phyloP scores from a whole-genome alignment of 441 rosid species.

The Manihot esculenta region DNA sequence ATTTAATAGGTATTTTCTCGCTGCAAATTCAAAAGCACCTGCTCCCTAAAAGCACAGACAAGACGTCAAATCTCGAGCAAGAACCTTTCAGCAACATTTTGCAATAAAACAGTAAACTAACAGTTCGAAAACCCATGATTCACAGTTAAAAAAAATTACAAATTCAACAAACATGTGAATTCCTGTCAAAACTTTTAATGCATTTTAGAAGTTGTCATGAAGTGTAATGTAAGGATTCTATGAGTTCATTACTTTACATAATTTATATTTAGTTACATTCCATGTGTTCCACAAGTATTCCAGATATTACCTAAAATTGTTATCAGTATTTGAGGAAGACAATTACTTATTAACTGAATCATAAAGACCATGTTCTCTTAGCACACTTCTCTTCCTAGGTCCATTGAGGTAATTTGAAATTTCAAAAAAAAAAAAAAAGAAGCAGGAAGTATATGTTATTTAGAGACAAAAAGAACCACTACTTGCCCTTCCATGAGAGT shows the following conservation, averaged over 20 bases:
- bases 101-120: neutral
- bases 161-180: neutral
- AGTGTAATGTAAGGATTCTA: neutral
- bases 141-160: neutral
- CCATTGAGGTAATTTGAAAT: neutral
- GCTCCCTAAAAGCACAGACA: constrained; percentile 64
- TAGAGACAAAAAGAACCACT: neutral
- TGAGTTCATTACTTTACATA: neutral
- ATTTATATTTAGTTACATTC: neutral
- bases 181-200: neutral
- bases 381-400: neutral
- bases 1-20: constrained; percentile 77
- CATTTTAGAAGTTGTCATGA: neutral
- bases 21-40: constrained; percentile 97
- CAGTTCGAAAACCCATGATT: neutral
- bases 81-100: neutral
- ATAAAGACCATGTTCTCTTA: too few species aligned
- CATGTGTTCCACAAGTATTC: neutral
- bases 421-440: neutral
- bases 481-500: too few species aligned
- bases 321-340: neutral
- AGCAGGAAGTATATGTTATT: neutral
- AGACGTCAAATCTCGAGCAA: constrained; percentile 5
- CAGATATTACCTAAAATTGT: neutral
- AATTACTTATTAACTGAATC: neutral